Base-by-base conservation (phyloP, 73 alveolate genomes). In the Paramecium biaurelia region DNA sequence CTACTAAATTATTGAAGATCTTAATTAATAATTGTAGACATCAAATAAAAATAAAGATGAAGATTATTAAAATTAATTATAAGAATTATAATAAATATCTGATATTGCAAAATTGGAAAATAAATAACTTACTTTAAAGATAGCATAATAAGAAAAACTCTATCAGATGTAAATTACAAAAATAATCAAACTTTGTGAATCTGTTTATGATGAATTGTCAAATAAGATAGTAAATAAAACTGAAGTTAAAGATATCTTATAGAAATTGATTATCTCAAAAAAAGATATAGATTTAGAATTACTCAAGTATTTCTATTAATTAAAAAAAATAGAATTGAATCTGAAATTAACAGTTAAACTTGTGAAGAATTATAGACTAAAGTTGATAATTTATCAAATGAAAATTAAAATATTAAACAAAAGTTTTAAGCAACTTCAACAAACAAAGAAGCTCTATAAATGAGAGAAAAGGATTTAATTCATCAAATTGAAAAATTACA, bases 391-490 rank as follows among this genome's bases (percentile, higher is more conserved):
- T 23, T 79, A 18, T 21, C 45, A 14, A 41, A 24, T n/a, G 90
- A 79, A 41, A 79, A 79, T 42, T 4, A 79, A 47, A 43, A 79
- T 30, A 41, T 79, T 2, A 45, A 79, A 47, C 11, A 43, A 9
- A 79, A 21, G 15, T 79, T 79, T 23, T 32, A 41, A 30, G 26
- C 41, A 41, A 79, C 90, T 18, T 42, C 72, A 14, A 30, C 70
- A 43, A 79, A 79, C 21, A 79, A 45, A 34, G 90, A 79, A 21
- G 70, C 76, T 24, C 10, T 42, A 14, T 79, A 43, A 47, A 79
- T 79, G 70, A 79, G 72, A 21, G 90, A 79, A 41, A 18, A 41
- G 53, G 90, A 79, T 38, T 42, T 79, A 45, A 43, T 79, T 14
- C n/a, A 41, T 79, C 11, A 41, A 34, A 43, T 42, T 45, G 70